phyloP scores from a whole-genome alignment of 164 flowering plant species.

The Euptelea pleiosperma region DNA sequence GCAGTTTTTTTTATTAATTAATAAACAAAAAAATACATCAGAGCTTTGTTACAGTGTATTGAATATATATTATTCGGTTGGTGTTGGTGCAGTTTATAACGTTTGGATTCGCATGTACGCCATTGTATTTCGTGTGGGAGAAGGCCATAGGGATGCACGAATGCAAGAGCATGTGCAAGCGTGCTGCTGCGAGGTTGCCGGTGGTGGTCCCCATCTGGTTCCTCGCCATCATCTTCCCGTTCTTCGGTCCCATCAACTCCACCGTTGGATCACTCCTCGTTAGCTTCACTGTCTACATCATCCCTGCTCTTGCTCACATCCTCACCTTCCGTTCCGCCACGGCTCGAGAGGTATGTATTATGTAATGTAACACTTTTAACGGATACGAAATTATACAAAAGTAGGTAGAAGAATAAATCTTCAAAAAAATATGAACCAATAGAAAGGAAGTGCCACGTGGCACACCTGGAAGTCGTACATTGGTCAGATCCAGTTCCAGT shows the following conservation, averaged over 20 bases:
- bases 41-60: too few species aligned
- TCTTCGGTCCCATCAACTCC: conserved; percentile 96
- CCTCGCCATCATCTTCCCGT: conserved; percentile 89
- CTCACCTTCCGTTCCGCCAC: conserved; percentile 76
- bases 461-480: too few species aligned
- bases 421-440: too few species aligned
- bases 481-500: too few species aligned
- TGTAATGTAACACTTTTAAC: too few species aligned
- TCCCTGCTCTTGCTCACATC: conserved; percentile 91
- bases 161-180: conserved; percentile 86
- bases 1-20: neutral
- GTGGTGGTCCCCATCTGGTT: conserved; percentile 98
- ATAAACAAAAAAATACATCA: too few species aligned
- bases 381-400: too few species aligned
- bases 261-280: conserved; percentile 93
- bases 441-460: too few species aligned
- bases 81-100: conserved; percentile 75
- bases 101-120: conserved; percentile 97
- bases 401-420: too few species aligned
- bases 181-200: conserved; percentile 87
- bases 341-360: conserved; percentile 94
- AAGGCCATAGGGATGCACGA: conserved; percentile 95
- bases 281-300: conserved; percentile 97
- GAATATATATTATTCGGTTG: too few species aligned
- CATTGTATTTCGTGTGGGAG: conserved; percentile 96